Conservation (phyloP, 768 basidiomycete genomes). For the Pisolithus orientalis region DNA sequence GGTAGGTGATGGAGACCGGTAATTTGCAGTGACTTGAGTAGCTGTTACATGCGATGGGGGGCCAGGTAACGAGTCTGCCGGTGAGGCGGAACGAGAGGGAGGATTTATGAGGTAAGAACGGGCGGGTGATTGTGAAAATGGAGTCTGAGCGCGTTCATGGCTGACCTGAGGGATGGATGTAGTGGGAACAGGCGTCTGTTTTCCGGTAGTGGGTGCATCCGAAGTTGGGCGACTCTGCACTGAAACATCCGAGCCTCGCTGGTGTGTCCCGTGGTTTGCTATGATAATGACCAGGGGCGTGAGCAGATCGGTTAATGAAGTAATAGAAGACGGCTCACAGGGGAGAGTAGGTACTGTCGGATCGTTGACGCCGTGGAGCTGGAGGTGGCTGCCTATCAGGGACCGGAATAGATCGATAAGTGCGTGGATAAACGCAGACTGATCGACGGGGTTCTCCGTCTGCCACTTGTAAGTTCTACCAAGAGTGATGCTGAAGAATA, state of each 20-base stretch:
- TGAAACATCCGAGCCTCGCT: conserved; percentile 13
- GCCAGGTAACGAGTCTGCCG: conserved; percentile 24
- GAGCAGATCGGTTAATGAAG: not conserved
- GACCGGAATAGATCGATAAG: conserved; percentile 56
- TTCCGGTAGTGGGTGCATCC: not conserved
- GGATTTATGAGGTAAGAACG: conserved; percentile 20
- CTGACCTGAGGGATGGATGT: conserved; percentile 18
- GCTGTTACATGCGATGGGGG: conserved; percentile 20
- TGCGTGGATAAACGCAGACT: conserved; percentile 62
- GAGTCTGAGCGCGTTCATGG: conserved; percentile 19
- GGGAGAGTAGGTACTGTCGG: conserved; percentile 19
- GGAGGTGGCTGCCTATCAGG: conserved; percentile 42
- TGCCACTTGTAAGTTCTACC: conserved; percentile 90
- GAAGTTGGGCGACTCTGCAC: conserved; percentile 1
- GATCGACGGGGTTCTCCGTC: conserved; percentile 71
- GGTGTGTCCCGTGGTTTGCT: conserved; percentile 11
- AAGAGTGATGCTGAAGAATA: conserved; percentile 74
- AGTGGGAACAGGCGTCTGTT: conserved; percentile 2
- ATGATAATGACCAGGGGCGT: conserved; percentile 1
- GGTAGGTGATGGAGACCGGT: conserved; percentile 21
- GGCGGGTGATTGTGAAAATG: conserved; percentile 12
- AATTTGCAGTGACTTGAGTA: conserved; percentile 7
- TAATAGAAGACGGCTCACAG: conserved; percentile 22
- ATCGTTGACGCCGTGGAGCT: conserved; percentile 54
- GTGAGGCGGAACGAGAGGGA: conserved; percentile 37